These are phyloP conservation scores for Colletotrichum sp. DNA, from an alignment of 2,329 filamentous ascomycete species.

Conservation along the genomic window DNA sequence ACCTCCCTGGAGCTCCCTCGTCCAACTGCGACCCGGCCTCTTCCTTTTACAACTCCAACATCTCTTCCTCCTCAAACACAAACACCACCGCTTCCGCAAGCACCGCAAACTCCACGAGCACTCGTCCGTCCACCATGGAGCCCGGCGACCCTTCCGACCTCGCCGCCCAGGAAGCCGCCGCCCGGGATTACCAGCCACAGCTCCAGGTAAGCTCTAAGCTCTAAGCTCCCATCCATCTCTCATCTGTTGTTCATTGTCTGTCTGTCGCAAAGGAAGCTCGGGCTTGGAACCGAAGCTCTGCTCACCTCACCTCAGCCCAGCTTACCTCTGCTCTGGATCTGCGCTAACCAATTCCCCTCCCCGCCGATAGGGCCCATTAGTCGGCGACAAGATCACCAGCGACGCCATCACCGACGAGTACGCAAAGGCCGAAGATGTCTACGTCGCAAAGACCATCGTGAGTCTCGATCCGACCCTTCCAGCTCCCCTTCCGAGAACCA, in stretches of 20 bases:
- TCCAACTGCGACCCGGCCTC: slow-evolving; percentile 7
- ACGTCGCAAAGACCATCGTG: slow-evolving; percentile 87
- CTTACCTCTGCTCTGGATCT: not conserved
- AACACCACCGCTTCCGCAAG: not conserved
- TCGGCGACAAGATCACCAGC: slow-evolving; percentile 80
- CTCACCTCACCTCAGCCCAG: not conserved
- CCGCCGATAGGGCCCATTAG: slow-evolving; percentile 73
- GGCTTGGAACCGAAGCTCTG: not conserved
- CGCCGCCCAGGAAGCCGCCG: slow-evolving; percentile 65
- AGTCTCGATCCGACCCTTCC: slow-evolving; percentile 36
- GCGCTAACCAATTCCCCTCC: not conserved
- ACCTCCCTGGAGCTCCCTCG: not conserved
- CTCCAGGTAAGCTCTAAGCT: slow-evolving; percentile 53
- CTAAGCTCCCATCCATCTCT: not conserved
- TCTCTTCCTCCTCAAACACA: not conserved
- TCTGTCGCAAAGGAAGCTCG: not conserved
- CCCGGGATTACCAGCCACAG: slow-evolving; percentile 63
- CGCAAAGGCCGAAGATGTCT: slow-evolving; percentile 83
- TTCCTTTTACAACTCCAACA: slow-evolving; percentile 13
- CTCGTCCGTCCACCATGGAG: slow-evolving; percentile 29
- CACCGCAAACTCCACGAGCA: slow-evolving; percentile 39
- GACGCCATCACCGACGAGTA: slow-evolving; percentile 83
- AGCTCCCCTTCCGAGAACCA: not conserved
- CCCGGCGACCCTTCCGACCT: slow-evolving; percentile 44
- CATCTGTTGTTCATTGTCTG: not conserved